These are phyloP conservation scores for Candida qinlingensis DNA, from an alignment of 805 yeast species.

Conservation along the genomic window DNA sequence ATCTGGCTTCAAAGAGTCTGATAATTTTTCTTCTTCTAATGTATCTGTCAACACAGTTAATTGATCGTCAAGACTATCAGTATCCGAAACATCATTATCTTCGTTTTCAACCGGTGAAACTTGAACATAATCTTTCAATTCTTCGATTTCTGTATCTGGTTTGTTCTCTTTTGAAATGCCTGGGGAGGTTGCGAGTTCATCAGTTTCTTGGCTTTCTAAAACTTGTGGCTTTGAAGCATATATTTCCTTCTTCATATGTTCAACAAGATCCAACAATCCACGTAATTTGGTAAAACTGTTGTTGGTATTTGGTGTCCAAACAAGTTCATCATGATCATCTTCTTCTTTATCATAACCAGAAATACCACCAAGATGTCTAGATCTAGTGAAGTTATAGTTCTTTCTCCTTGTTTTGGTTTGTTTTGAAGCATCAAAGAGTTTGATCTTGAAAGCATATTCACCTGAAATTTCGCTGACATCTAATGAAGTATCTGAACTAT, in stretches of 20 bases:
- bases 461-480: conserved; percentile 50
- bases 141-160: background rate
- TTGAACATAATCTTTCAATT: conserved; percentile 7
- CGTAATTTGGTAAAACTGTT: conserved; percentile 39
- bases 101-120: conserved; percentile 1
- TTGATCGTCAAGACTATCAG: conserved; percentile 5
- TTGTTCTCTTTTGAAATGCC: too few species aligned
- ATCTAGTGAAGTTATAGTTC: conserved; percentile 4
- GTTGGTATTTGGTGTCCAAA: conserved; percentile 41
- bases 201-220: background rate
- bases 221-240: conserved; percentile 23
- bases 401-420: conserved; percentile 19
- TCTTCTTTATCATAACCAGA: background rate
- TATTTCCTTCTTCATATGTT: conserved; percentile 23
- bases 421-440: conserved; percentile 29
- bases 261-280: conserved; percentile 28
- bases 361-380: background rate
- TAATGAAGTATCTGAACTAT: conserved; percentile 43
- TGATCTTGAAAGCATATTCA: conserved; percentile 43
- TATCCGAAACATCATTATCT: background rate
- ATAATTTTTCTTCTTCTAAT: conserved; percentile 3
- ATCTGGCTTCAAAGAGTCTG: background rate
- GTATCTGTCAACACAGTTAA: conserved; percentile 2
- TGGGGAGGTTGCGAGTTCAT: background rate
- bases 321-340: conserved; percentile 14